Evolutionary conservation across 345 rosid species (phyloP), one percentile per base, ranked within the genome.

Genomic region (Isatis tinctoria): DNA sequence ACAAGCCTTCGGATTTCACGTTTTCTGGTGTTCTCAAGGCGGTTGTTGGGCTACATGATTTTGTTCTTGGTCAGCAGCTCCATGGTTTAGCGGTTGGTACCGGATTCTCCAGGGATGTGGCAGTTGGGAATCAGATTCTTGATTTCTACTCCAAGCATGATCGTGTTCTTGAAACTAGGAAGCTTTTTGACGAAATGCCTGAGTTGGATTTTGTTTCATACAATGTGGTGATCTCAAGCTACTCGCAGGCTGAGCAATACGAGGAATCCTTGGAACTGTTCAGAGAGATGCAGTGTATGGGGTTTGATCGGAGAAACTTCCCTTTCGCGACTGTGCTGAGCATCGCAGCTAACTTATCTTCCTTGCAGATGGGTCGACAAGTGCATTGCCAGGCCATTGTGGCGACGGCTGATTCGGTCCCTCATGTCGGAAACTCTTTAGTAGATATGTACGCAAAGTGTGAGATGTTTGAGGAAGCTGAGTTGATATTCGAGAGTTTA

Each of bases 371-470:
- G 83, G 98, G 97, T 67, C 70, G 72, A 77, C 94, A 91, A 71
- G 81, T 91, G 60, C 98, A 91, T 77, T 78, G 87, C 44, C 87
- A 83, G 67, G 77, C 87, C 32, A 51, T 88, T 43, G 57, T 86
- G 66, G 74, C 91, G 58, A 72, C 74, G 16, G 93, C 93, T 76
- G 83, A 76, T 81, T 84, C 89, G 10, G 86, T 87, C 74, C 74
- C 75, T 44, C 81, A 70, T 35, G 88, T 89, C 0, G 90, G 84
- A 28, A 91, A 91, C 78, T 82, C 98, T 52, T 78, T 94, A 67
- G 91, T 94, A 9, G 98, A 88, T 79, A 86, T 94, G 98, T 94
- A 94, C 70, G 98, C 95, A 6, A 94, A 85, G 78, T 94, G 97
- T 49, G 87, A 76, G 60, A 83, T 79, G 83, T 86, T 84, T 64